These are phyloP conservation scores for Cucurbita ficifolia DNA, from an alignment of 306 rosid species.

Conservation along the genomic window DNA sequence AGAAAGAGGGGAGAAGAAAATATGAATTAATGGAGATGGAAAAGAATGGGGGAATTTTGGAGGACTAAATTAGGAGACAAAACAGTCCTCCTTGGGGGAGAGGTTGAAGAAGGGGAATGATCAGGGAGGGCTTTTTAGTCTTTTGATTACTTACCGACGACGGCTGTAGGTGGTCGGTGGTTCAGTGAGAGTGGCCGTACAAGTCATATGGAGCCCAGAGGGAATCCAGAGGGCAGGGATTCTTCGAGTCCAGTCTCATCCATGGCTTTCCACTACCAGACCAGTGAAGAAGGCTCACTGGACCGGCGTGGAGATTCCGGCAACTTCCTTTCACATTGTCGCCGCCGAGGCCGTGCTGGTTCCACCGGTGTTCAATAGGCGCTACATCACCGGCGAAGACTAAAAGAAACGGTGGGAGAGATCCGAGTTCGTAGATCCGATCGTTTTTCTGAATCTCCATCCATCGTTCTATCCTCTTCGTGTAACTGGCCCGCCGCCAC, in stretches of 20 bases:
- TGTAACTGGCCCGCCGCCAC: constrained; percentile 42
- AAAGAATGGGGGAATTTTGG: constrained; percentile 13
- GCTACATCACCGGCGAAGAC: constrained; percentile 72
- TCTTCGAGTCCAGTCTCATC: constrained; percentile 41
- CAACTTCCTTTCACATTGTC: constrained; percentile 60
- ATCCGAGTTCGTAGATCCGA: constrained; percentile 66
- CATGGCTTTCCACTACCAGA: constrained; percentile 77
- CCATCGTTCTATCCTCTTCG: constrained; percentile 48
- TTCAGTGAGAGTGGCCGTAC: constrained; percentile 36
- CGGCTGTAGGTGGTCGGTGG: not conserved
- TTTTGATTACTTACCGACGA: constrained; percentile 18
- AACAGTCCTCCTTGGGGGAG: constrained; percentile 11
- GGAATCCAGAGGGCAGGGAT: constrained; percentile 49
- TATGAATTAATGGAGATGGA: not conserved
- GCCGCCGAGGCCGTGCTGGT: constrained; percentile 74
- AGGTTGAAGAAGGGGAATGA: not conserved
- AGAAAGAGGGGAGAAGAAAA: not conserved
- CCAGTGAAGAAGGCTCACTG: constrained; percentile 71
- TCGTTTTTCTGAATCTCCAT: constrained; percentile 61
- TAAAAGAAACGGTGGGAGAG: constrained; percentile 56
- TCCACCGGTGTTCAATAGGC: constrained; percentile 70
- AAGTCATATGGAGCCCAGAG: constrained; percentile 60
- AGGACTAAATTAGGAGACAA: constrained; percentile 17
- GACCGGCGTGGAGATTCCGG: constrained; percentile 56
- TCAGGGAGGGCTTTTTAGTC: not conserved